These are phyloP conservation scores for Verticillium alfalfae DNA, from an alignment of 2,329 filamentous ascomycete species.

Conservation along the genomic window DNA sequence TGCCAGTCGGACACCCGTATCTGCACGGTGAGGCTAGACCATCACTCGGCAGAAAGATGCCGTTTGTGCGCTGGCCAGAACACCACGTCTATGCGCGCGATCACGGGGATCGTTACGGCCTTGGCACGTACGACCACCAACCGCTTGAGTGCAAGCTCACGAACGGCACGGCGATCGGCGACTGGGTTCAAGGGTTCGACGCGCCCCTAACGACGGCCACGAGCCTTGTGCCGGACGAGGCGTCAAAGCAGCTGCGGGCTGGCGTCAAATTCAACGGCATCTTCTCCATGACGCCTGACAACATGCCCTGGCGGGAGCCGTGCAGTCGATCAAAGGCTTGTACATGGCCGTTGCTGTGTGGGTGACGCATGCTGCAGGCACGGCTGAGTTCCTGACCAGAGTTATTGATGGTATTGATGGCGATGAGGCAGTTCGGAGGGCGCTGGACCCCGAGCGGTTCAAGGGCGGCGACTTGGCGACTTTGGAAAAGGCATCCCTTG, in stretches of 20 bases:
- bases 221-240: background rate
- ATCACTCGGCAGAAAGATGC: background rate
- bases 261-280: conserved; percentile 4
- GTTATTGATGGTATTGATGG: background rate
- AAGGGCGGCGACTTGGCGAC: background rate
- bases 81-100: conserved; percentile 5
- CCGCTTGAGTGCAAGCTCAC: conserved; percentile 1
- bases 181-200: conserved; percentile 2
- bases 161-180: conserved; percentile 1
- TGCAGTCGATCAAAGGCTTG: conserved; percentile 1
- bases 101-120: conserved; percentile 1
- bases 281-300: conserved; percentile 6
- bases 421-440: background rate
- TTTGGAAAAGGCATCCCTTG: conserved; percentile 1
- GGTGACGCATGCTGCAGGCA: conserved; percentile 5
- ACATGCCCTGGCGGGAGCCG: conserved; percentile 15
- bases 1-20: conserved; percentile 5
- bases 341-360: conserved; percentile 4
- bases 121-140: conserved; percentile 4
- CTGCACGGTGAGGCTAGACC: background rate
- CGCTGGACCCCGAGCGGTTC: conserved; percentile 2
- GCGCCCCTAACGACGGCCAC: background rate
- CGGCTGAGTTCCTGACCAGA: background rate
- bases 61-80: conserved; percentile 6
- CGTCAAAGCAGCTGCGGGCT: background rate